Evolutionary conservation across 192 early-diverging fungal genomes (phyloP).

Genomic region (Backusella tarrabulga): DNA sequence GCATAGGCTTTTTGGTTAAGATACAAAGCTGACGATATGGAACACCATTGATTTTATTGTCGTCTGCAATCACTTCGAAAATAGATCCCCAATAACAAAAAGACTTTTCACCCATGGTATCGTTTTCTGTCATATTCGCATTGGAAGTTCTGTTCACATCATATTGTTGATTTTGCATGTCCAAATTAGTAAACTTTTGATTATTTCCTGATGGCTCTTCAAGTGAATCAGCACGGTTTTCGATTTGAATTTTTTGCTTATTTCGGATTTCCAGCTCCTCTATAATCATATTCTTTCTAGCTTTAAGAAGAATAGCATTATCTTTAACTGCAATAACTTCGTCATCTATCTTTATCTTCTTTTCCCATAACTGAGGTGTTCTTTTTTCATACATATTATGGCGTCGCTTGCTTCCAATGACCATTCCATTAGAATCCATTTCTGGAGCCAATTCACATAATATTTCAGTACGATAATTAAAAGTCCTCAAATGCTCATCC

Average conservation of each 20-base stretch:
- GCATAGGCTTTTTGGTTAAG: constrained; percentile 40
- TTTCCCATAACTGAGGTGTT: constrained; percentile 41
- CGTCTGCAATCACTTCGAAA: constrained; percentile 6
- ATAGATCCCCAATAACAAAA: constrained; percentile 32
- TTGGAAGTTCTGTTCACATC: neutral
- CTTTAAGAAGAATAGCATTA: neutral
- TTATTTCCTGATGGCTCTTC: neutral
- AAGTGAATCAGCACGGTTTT: neutral
- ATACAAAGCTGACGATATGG: constrained; percentile 44
- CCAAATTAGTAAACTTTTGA: neutral
- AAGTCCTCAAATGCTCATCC: constrained; percentile 69
- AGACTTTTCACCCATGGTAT: neutral
- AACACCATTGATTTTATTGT: constrained; percentile 12
- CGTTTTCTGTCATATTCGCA: neutral
- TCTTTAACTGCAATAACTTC: neutral
- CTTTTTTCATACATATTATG: constrained; percentile 23
- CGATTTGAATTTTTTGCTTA: neutral
- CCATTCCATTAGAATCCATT: constrained; percentile 20
- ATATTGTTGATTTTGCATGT: neutral
- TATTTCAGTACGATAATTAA: constrained; percentile 27
- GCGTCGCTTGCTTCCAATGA: constrained; percentile 30
- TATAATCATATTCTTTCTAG: neutral
- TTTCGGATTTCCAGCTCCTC: neutral
- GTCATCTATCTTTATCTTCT: neutral
- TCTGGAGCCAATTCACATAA: constrained; percentile 15